Evolutionary conservation across 1,139 yeast genomes (phyloP), one percentile per base, ranked within the genome.

Genomic region (Trichomonascaceae sp.): DNA sequence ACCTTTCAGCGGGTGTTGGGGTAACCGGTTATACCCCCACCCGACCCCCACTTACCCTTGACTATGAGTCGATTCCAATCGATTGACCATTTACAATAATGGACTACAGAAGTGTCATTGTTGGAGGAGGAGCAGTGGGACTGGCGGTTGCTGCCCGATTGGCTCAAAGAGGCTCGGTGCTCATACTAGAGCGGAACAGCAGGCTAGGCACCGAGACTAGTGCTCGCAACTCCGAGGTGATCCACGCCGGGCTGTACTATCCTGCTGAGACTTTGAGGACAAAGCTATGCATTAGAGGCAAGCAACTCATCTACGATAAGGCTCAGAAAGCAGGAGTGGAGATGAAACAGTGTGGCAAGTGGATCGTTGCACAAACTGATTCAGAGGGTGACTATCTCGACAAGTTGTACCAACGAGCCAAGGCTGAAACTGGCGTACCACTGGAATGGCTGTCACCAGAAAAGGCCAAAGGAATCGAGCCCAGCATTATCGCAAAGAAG

Each of bases 81-180:
- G n/a, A n/a, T n/a, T n/a, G n/a, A n/a, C n/a, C n/a, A n/a, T n/a
- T n/a, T n/a, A n/a, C n/a, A n/a, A n/a, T 11, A 20, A 20, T 20
- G 23, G 23, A 20, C 23, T 20, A 20, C 11, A 6, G 75, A 20
- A 20, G 23, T 11, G 11, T 77, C 1, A 72, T 85, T 0, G 63
- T 85, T 14, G 96, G 96, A 3, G 95, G 85, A 1, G 96, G 96
- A 0, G 80, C 74, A 0, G 87, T 85, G 1, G 96, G 96, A 0
- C 62, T 82, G 5, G 81, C 94, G 1, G 67, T 82, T 38, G 94
- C 82, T 0, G 72, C 87, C 0, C 76, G 77, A 44, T 58, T 85
- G 29, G 71, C 71, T 39, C 51, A 55, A 8, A 35, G 37, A 20
- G 52, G 55, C 1, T 59, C 64, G 1, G 85, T 82, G 0, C 57